Evolutionary conservation across 2,329 filamentous ascomycete genomes (phyloP), one percentile per base, ranked within the genome.

Genomic region (Scedosporium boydii): DNA sequence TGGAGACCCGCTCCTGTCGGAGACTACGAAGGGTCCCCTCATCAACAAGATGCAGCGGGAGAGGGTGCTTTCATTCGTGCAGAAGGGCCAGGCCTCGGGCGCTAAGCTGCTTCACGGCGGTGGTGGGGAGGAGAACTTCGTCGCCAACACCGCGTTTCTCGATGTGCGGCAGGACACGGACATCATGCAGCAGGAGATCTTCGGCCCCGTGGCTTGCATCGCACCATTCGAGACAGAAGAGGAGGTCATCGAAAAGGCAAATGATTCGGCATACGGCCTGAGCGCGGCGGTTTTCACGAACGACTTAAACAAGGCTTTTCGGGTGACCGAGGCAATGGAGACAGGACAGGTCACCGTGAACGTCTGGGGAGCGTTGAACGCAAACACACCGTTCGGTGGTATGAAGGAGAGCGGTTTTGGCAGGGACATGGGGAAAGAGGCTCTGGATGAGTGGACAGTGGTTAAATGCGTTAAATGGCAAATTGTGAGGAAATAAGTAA

Each of bases 11-110:
- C 93, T 89, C 73, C 83, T 82, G 1, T 76, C 86, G 46, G 85
- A 83, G 64, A 80, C 86, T 61, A 93, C 90, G 0, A 90, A 95
- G 71, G 91, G 91, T 1, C 91, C 91, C 21, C 77, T 96, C 29
- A 93, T 98, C 71, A 92, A 97, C 77, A 85, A 87, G 64, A 88
- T 90, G 48, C 93, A 93, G 4, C 79, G 93, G 61, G 77, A 76
- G 67, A 96, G 96, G 77, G 91, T 91, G 34, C 84, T 90, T 46
- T 78, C 83, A 55, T 92, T 96, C 71, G 89, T 96, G 57, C 80
- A 84, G 63, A 91, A 96, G 70, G 92, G 92, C 10, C 79, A 87
- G 67, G 77, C 81, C 66, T 92, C 93, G 75, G 92, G 93, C 56
- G 92, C 79, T 16, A 88, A 86, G 72, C 77, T 96, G 57, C 74